Evolutionary conservation across 805 yeast genomes (phyloP).

Genomic region (Debaryomyces castellii): DNA sequence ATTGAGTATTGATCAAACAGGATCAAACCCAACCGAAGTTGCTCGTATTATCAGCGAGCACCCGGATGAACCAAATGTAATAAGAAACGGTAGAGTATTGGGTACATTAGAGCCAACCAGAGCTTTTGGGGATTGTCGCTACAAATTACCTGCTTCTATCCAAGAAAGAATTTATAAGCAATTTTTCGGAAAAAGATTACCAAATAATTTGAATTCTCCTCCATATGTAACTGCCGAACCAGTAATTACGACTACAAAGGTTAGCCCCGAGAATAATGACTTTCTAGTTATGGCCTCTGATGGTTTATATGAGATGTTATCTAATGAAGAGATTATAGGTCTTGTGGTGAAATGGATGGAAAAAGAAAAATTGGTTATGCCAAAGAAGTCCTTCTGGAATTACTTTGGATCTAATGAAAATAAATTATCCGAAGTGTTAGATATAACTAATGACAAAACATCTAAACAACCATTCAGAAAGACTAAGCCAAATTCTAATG

Average conservation of each 20-base stretch:
- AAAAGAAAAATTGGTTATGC: constrained; percentile 59
- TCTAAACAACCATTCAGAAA: constrained; percentile 78
- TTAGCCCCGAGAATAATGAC: constrained; percentile 69
- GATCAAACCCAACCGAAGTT: constrained; percentile 85
- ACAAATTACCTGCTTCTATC: constrained; percentile 75
- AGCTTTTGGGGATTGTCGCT: constrained; percentile 96
- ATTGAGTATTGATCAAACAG: constrained; percentile 89
- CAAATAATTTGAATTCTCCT: constrained; percentile 76
- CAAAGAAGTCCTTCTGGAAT: constrained; percentile 48
- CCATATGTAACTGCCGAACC: constrained; percentile 99
- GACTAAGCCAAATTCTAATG: constrained; percentile 29
- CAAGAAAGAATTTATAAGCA: constrained; percentile 73
- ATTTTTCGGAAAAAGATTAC: constrained; percentile 79
- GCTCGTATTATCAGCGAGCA: constrained; percentile 81
- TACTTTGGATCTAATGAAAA: constrained; percentile 41
- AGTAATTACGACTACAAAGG: constrained; percentile 77
- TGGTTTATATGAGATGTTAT: constrained; percentile 87
- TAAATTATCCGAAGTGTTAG: constrained; percentile 62
- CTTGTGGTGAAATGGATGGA: constrained; percentile 94
- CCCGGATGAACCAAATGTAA: constrained; percentile 84
- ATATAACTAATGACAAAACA: constrained; percentile 56
- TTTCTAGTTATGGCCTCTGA: constrained; percentile 92
- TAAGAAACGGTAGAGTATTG: constrained; percentile 83
- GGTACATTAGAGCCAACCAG: constrained; percentile 94
- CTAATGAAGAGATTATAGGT: constrained; percentile 90